Evolutionary conservation across 2,329 filamentous ascomycete species (phyloP).

Genomic region (Fusarium torreyae): DNA sequence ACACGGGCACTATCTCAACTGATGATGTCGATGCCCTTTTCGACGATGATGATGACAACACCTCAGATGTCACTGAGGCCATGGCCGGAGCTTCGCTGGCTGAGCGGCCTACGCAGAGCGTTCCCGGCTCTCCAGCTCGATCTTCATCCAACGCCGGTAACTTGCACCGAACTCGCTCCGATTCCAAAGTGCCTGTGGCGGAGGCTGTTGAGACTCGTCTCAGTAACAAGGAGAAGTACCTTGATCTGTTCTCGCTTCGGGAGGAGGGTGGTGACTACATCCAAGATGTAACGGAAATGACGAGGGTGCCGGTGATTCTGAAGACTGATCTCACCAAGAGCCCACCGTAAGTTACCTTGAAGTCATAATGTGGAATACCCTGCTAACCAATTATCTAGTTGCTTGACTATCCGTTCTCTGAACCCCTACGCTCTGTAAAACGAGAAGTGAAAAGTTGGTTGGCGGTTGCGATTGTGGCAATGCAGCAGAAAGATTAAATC

Average conservation of each 20-base stretch:
- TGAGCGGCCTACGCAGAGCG: conserved; percentile 94
- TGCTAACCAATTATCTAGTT: conserved; percentile 64
- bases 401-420: conserved; percentile 85
- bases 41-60: conserved; percentile 91
- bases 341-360: conserved; percentile 88
- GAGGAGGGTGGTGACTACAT: conserved; percentile 97
- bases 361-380: not conserved
- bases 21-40: conserved; percentile 97
- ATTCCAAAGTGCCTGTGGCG: conserved; percentile 86
- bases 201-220: conserved; percentile 85
- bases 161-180: conserved; percentile 91
- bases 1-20: conserved; percentile 93
- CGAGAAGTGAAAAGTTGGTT: conserved; percentile 29
- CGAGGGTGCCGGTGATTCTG: conserved; percentile 94
- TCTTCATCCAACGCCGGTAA: conserved; percentile 76
- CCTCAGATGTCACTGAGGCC: conserved; percentile 89
- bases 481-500: conserved; percentile 24
- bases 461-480: conserved; percentile 25
- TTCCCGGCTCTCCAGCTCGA: conserved; percentile 90
- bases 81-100: conserved; percentile 91
- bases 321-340: conserved; percentile 99
- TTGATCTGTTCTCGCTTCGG: conserved; percentile 88
- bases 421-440: conserved; percentile 80
- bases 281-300: conserved; percentile 98
- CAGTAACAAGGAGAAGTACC: conserved; percentile 96